Base-by-base conservation (phyloP, 345 rosid genomes). In the Camelina neglecta region DNA sequence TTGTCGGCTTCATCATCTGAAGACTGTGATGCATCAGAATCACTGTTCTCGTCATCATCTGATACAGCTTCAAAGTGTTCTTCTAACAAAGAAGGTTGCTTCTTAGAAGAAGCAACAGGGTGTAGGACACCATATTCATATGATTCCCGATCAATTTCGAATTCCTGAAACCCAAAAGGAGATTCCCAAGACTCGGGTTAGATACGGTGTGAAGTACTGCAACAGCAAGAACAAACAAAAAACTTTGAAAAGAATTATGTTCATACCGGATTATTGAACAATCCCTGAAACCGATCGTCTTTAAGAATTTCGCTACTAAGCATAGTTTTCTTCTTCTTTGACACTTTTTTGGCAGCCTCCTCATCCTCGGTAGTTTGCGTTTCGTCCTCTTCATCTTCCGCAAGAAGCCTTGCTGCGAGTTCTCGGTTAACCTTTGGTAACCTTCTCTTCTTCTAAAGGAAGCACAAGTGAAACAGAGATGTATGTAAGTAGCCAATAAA, bases 41-140 rank as follows among this genome's bases (percentile, higher is more conserved):
- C 90, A 67, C 89, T 85, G 71, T 74, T 68, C 78, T 86, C 84
- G 12, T 86, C 88, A 21, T 86, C 91, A 65, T 78, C 84, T 16
- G 84, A 87, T 9, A 84, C 84, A 67, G 89, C 89, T 75, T 92
- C 90, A 80, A 94, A 94, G 81, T 94, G 93, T 66, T 94, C 98
- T 60, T 89, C 89, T 60, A 94, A 65, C 79, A 90, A 67, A 62
- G 92, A 84, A 7, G 89, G 81, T 67, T 83, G 90, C 75, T 82
- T 87, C 75, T 80, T 79, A 24, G 96, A 45, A 66, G 81, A 73
- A 45, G 78, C 80, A 85, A 94, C 38, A 23, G 97, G 98, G 87
- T 92, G 97, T 57, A 92, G 81, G 20, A 95, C 84, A 65, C 80
- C 24, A 70, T 85, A 94, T 80, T 94, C 93, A 67, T 56, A 71